Evolutionary conservation across 2,329 filamentous ascomycete genomes (phyloP).

Genomic region (Pseudogymnoascus sp.): DNA sequence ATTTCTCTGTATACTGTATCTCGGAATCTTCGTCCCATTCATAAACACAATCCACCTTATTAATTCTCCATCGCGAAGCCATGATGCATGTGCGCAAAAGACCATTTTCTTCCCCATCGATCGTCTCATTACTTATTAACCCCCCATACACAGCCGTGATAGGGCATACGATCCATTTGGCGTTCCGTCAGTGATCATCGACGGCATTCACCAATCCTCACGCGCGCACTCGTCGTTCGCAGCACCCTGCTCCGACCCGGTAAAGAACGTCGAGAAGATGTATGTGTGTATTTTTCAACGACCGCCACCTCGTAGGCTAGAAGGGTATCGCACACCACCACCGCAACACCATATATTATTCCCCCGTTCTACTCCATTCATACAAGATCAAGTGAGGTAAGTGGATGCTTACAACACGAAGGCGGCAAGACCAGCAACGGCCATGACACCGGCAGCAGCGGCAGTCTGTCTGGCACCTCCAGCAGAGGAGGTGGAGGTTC

Average conservation of each 20-base stretch:
- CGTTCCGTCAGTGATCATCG: not conserved
- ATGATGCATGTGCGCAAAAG: not conserved
- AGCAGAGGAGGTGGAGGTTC: conserved; percentile 11
- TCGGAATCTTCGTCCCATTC: not conserved
- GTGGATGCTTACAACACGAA: conserved; percentile 5
- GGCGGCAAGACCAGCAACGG: conserved; percentile 5
- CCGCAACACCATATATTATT: not conserved
- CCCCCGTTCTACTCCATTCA: not conserved
- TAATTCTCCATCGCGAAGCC: not conserved
- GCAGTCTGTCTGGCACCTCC: conserved; percentile 5
- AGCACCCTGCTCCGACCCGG: not conserved
- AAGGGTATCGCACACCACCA: conserved; percentile 1
- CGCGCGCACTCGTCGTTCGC: not conserved
- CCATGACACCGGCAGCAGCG: conserved; percentile 6
- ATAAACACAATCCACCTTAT: not conserved
- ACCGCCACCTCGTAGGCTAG: not conserved
- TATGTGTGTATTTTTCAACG: not conserved
- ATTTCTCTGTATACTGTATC: not conserved
- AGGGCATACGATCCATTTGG: not conserved
- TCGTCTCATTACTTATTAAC: not conserved
- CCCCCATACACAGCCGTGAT: not conserved
- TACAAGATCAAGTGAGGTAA: not conserved
- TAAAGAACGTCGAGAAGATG: conserved; percentile 4
- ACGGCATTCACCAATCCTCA: not conserved
- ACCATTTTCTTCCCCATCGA: not conserved